Base-by-base conservation (phyloP, 352 stramenopile species). In the Pythium plurisporium region DNA sequence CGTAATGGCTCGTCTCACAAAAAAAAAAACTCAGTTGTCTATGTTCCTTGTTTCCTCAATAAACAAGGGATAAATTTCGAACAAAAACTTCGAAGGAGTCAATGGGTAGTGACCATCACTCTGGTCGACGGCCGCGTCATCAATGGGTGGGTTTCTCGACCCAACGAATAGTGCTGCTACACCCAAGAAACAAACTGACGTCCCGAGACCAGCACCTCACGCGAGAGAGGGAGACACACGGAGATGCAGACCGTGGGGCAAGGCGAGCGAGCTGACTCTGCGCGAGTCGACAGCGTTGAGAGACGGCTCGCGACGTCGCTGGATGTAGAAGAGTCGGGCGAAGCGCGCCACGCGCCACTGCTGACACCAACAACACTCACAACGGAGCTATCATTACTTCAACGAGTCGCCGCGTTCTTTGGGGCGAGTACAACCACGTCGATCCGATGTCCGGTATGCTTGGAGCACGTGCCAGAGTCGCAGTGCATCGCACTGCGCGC, bases 391-490 rank as follows among this genome's bases (percentile, higher is more conserved):
- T 53, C 47, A 0, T 42, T 53, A 20, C 7, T 65, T 12, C 33
- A 59, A 12, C 33, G 25, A 25, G 3, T 65, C 0, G 50, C 50
- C 4, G 33, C 44, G 1, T 43, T 46, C 2, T 27, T 51, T 15
- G 43, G 10, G 5, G 36, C 22, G 5, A 26, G 12, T 27, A 10
- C 11, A 5, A 11, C 22, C 0, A 60, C 78, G 25, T 80, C 69
- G 10, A 77, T 86, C 38, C 60, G 77, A 40, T 91, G 81, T 46
- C 75, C 85, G 45, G 86, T 91, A 34, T 91, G 81, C 67, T 79
- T 79, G 19, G 79, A 91, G 29, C 69, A 74, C 41, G 56, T 75
- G 5, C 64, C 72, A 4, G 36, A 76, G 14, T 59, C 63, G 5
- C 60, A 67, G 12, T 65, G 66, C 1, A 66, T 76, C 25, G 34